phyloP scores from a whole-genome alignment of 116 monocot genomes.

The Dioscorea cayenensis region DNA sequence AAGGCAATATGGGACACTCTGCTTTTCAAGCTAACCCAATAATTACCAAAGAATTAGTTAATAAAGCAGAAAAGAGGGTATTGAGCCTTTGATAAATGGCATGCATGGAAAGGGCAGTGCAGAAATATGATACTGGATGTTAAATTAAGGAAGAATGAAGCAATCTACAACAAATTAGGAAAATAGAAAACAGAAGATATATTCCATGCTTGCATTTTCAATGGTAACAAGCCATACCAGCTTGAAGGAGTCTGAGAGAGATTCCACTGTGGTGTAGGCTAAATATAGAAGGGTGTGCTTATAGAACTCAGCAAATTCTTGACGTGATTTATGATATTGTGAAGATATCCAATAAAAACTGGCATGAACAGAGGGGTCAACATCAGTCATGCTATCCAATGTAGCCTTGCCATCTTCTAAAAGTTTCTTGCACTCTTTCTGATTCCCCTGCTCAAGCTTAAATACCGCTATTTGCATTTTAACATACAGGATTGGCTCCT shows the following conservation, averaged over 20 bases:
- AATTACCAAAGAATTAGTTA: neutral
- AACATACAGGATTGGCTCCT: constrained; percentile 82
- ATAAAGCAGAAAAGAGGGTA: neutral
- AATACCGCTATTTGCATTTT: constrained; percentile 93
- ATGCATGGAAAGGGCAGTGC: neutral
- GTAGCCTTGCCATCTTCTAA: constrained; percentile 75
- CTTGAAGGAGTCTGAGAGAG: constrained; percentile 84
- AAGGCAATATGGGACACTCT: neutral
- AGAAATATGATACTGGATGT: neutral
- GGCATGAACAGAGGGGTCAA: constrained; percentile 93
- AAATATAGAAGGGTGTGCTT: constrained; percentile 90
- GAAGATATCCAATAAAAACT: constrained; percentile 86
- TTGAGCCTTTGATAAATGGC: neutral
- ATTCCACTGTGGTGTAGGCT: constrained; percentile 86
- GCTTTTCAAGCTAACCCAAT: neutral
- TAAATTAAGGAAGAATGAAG: neutral
- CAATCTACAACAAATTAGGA: neutral
- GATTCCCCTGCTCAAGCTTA: constrained; percentile 65
- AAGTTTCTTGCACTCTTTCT: constrained; percentile 83
- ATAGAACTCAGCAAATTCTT: constrained; percentile 95
- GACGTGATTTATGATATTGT: constrained; percentile 73
- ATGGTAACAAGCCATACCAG: constrained; percentile 39
- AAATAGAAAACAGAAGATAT: neutral
- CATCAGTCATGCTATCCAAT: constrained; percentile 79
- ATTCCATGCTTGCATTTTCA: neutral